Conservation (phyloP, 1,284 basidiomycete genomes). For the Ganoderma leucocontextum region DNA sequence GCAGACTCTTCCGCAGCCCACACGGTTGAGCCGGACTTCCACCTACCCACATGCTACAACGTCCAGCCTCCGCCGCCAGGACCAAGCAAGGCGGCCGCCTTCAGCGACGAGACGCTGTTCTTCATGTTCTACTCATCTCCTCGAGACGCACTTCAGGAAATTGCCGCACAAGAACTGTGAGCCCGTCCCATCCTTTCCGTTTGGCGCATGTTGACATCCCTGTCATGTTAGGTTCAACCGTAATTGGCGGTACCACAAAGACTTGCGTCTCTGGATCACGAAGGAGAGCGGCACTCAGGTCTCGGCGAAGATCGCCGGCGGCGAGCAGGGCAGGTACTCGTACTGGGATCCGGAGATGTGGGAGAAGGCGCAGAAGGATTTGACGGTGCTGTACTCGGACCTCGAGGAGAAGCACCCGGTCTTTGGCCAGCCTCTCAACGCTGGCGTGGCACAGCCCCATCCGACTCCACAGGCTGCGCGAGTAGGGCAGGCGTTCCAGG, state of each 20-base stretch:
- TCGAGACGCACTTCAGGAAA: constrained; percentile 92
- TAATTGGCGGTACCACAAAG: constrained; percentile 98
- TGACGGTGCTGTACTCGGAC: constrained; percentile 87
- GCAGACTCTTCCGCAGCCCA: constrained; percentile 87
- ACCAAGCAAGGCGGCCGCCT: constrained; percentile 86
- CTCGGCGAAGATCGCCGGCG: constrained; percentile 88
- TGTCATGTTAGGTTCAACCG: constrained; percentile 78
- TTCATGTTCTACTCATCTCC: constrained; percentile 99
- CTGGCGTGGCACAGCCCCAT: constrained; percentile 44
- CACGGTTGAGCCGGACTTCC: constrained; percentile 90
- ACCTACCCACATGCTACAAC: constrained; percentile 93
- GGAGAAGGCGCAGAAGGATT: constrained; percentile 87
- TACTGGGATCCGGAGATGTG: constrained; percentile 93
- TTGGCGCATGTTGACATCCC: constrained; percentile 7
- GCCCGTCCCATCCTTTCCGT: constrained; percentile 42
- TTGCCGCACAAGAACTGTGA: constrained; percentile 95
- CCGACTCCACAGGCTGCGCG: constrained; percentile 43
- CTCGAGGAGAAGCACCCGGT: constrained; percentile 87
- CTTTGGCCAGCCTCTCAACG: constrained; percentile 57
- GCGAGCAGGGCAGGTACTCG: constrained; percentile 90
- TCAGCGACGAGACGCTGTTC: constrained; percentile 97
- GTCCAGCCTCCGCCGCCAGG: constrained; percentile 93
- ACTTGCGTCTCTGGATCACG: constrained; percentile 94
- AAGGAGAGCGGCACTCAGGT: constrained; percentile 88
- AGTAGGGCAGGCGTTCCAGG: constrained; percentile 42